Conservation (phyloP, 768 basidiomycete species). For the Mycena belliarum region DNA sequence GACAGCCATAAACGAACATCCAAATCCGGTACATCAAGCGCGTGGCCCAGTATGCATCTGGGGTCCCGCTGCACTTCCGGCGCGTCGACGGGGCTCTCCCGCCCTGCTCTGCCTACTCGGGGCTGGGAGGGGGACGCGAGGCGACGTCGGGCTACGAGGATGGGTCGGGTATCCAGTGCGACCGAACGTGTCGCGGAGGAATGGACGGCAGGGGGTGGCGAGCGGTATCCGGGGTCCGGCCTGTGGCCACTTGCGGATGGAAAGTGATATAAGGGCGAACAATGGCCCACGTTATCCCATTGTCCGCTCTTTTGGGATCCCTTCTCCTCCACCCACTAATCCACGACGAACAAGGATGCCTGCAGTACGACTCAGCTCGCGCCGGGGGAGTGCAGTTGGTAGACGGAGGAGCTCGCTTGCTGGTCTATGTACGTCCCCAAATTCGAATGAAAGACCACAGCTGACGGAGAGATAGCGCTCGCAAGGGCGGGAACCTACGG, state of each 20-base stretch:
- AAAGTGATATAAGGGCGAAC: constrained; percentile 13
- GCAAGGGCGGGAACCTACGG: constrained; percentile 60
- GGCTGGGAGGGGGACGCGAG: background rate
- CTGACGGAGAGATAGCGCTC: constrained; percentile 29
- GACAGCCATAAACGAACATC: background rate
- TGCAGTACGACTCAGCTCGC: constrained; percentile 32
- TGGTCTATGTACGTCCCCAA: constrained; percentile 26
- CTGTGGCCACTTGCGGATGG: constrained; percentile 5
- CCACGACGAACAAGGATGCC: constrained; percentile 33
- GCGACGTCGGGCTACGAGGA: background rate
- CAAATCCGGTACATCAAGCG: background rate
- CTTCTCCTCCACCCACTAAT: constrained; percentile 16
- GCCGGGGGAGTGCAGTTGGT: constrained; percentile 38
- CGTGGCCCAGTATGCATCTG: background rate
- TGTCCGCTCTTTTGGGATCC: constrained; percentile 7
- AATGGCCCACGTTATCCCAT: constrained; percentile 12
- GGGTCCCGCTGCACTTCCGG: background rate
- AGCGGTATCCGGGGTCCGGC: background rate
- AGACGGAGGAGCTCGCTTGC: constrained; percentile 32
- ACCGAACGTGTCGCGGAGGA: background rate
- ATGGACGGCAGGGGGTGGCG: background rate
- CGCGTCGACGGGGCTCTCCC: background rate
- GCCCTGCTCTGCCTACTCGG: background rate
- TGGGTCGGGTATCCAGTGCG: background rate
- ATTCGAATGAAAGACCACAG: background rate